phyloP scores from a whole-genome alignment of 2,329 filamentous ascomycete genomes.

The Coniochaeta prunicola region DNA sequence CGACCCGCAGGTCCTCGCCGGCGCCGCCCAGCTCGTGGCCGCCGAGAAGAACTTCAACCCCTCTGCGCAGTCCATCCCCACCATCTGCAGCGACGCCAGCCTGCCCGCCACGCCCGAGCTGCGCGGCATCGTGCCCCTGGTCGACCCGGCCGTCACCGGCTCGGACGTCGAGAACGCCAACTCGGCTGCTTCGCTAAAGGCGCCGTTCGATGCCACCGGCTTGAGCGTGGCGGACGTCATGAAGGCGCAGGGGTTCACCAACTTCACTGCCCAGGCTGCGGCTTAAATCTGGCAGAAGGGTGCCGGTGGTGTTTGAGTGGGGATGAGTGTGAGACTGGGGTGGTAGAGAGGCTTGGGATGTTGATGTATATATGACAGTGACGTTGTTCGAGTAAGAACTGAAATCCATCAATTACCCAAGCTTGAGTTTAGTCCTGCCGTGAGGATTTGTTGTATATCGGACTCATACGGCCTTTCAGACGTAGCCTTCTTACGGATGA shows the following conservation, averaged over 20 bases:
- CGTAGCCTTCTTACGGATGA: too few relatives aligned
- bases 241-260: conserved; percentile 53
- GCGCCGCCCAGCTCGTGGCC: conserved; percentile 54
- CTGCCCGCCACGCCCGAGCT: conserved; percentile 55
- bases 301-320: neutral
- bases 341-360: neutral
- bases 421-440: too few relatives aligned
- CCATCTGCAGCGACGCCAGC: conserved; percentile 55
- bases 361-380: neutral
- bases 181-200: conserved; percentile 40
- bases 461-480: too few relatives aligned
- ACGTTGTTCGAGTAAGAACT: too few relatives aligned
- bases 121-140: conserved; percentile 58
- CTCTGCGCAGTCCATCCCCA: conserved; percentile 50
- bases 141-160: conserved; percentile 56
- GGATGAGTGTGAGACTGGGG: neutral
- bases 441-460: neutral
- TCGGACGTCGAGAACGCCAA: conserved; percentile 53
- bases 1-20: conserved; percentile 51
- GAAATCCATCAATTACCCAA: too few relatives aligned
- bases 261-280: conserved; percentile 38
- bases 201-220: conserved; percentile 52
- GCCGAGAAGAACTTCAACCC: conserved; percentile 71
- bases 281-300: neutral
- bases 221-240: conserved; percentile 60